Percentiles rank a stretch among this genome's conserved stretches.
phyloP scores from a whole-genome alignment of 305 asterid genomes.

The Fraxinus nigra region DNA sequence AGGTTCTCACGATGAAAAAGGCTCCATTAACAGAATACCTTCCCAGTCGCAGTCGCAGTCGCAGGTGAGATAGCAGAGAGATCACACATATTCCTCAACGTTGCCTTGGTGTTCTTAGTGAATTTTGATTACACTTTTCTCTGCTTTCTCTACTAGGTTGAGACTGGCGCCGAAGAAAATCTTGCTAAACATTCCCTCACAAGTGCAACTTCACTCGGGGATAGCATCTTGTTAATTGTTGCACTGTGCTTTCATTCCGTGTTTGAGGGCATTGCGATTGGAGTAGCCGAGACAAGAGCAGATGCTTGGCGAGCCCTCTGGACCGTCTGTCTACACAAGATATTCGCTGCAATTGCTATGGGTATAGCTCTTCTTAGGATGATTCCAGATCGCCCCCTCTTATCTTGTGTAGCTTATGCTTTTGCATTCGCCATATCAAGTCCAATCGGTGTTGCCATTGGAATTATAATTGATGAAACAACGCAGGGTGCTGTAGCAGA shows the following conservation, averaged over 20 bases:
- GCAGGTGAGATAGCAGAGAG: constrained; percentile 34
- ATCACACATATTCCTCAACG: neutral
- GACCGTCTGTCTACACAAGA: constrained; percentile 83
- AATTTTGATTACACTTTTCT: neutral
- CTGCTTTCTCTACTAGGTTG: constrained; percentile 13
- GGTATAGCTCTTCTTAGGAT: constrained; percentile 90
- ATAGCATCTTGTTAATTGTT: constrained; percentile 58
- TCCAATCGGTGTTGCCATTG: constrained; percentile 79
- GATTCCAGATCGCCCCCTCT: constrained; percentile 80
- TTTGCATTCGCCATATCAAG: constrained; percentile 85
- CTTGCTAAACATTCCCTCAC: constrained; percentile 37
- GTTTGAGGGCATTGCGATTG: constrained; percentile 90
- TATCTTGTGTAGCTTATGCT: constrained; percentile 63
- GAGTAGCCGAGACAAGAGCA: constrained; percentile 72
- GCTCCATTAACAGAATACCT: constrained; percentile 17
- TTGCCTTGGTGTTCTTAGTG: neutral
- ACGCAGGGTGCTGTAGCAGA: constrained; percentile 76
- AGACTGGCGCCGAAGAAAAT: constrained; percentile 28
- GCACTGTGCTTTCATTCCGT: constrained; percentile 87
- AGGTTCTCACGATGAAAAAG: constrained; percentile 31
- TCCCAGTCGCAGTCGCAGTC: constrained; percentile 28
- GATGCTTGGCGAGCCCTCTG: constrained; percentile 92
- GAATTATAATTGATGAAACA: constrained; percentile 74
- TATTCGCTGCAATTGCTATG: constrained; percentile 91
- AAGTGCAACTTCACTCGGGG: constrained; percentile 60